Conservation (phyloP, 2,329 filamentous ascomycete genomes). For the Escovopsis sp. region DNA sequence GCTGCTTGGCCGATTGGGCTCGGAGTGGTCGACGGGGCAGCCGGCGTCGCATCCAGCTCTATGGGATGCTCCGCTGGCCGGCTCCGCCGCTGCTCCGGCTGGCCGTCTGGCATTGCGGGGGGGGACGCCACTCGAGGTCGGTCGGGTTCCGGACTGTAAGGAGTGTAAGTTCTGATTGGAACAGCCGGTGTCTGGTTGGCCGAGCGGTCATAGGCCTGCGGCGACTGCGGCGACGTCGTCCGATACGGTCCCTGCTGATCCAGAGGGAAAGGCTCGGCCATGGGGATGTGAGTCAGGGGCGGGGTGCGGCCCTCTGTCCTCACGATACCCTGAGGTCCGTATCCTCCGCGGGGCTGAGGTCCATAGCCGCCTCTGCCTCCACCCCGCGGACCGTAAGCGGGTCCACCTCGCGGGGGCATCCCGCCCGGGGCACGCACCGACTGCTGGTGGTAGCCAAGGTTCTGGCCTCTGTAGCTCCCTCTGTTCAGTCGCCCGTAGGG, state of each 20-base stretch:
- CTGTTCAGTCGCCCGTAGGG: constrained; percentile 33
- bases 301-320: constrained; percentile 18
- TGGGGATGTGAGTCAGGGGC: constrained; percentile 25
- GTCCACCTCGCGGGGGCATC: constrained; percentile 26
- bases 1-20: constrained; percentile 32
- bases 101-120: constrained; percentile 39
- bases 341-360: constrained; percentile 16
- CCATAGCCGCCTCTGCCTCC: constrained; percentile 20
- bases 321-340: constrained; percentile 10
- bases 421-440: constrained; percentile 23
- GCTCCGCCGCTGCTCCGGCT: constrained; percentile 15
- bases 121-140: constrained; percentile 48
- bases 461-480: constrained; percentile 32
- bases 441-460: constrained; percentile 26
- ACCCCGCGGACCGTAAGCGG: constrained; percentile 27
- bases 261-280: constrained; percentile 18
- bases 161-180: constrained; percentile 19
- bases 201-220: constrained; percentile 14
- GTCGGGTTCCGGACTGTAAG: constrained; percentile 28
- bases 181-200: constrained; percentile 8
- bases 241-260: constrained; percentile 24
- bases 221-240: constrained; percentile 20
- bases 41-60: constrained; percentile 62
- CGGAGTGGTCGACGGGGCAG: constrained; percentile 24
- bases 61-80: constrained; percentile 44